Percentiles rank a stretch among this genome's conserved stretches.
These are phyloP conservation scores for Phaffomyces thermotolerans DNA, from an alignment of 805 yeast species.

Conservation along the genomic window DNA sequence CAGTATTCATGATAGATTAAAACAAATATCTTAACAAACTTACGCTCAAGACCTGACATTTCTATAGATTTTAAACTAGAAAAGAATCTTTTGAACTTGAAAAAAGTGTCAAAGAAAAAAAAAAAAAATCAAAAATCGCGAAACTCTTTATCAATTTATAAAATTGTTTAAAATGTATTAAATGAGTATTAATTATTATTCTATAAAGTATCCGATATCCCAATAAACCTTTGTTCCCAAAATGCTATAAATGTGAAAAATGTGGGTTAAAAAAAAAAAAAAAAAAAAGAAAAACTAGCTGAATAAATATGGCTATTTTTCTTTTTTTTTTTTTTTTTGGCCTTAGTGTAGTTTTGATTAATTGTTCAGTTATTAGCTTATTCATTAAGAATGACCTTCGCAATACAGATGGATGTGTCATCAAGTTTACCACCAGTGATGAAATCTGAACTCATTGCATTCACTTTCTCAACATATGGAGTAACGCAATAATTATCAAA, in stretches of 20 bases:
- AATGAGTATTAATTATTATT: background rate
- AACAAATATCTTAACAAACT: background rate
- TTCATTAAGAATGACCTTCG: constrained; percentile 29
- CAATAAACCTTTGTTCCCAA: background rate
- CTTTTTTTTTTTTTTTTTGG: too few species aligned
- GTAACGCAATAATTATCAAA: constrained; percentile 46
- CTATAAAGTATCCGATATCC: background rate
- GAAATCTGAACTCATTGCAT: constrained; percentile 27
- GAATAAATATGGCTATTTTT: too few species aligned
- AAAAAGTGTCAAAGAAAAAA: too few species aligned
- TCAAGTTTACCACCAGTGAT: constrained; percentile 49
- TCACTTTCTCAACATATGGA: constrained; percentile 47
- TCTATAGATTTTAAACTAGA: too few species aligned
- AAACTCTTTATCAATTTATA: background rate
- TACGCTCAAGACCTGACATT: constrained; percentile 33
- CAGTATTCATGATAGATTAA: background rate
- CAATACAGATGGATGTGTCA: constrained; percentile 46
- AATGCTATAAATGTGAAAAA: background rate
- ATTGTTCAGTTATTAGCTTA: background rate
- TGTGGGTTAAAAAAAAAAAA: too few species aligned
- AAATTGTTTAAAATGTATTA: background rate
- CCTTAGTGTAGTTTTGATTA: background rate
- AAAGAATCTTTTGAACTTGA: too few species aligned
- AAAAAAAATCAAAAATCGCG: too few species aligned
- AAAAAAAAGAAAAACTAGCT: too few species aligned